Evolutionary conservation across 2,329 filamentous ascomycete genomes (phyloP), one percentile per base, ranked within the genome.

Genomic region (Pseudodiploospora longispora): DNA sequence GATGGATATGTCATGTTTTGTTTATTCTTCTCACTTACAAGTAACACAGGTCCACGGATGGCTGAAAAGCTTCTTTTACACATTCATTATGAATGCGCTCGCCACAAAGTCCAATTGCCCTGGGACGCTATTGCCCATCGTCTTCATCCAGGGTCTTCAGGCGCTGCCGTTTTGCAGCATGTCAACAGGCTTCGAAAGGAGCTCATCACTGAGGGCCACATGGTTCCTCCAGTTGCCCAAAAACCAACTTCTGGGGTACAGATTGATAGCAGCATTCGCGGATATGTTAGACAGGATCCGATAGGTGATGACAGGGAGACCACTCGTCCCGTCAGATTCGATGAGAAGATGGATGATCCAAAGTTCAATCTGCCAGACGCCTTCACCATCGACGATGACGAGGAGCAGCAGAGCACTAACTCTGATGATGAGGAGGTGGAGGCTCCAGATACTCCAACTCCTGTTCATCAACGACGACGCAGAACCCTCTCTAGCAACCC

Each of bases 31-130:
- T 40, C 30, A 27, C 40, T 36, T 8, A n/a, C 40, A 36, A 5
- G 10, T 32, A 29, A 35, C n/a, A 3, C 38, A 74, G 70, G 67
- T 1, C 63, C 67, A 7, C 64, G 69, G 7, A 74, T 73, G 67
- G 55, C 60, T 1, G 70, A 73, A 33, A 73, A 72, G 51, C 50
- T 71, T 0, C 45, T 72, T 0, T 55, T 72, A 1, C 53, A 64
- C 43, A 49, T 71, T 1, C 55, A 65, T 8, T 72, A 68, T 31
- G 70, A 72, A 50, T 62, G 57, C 32, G 44, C 47, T 9, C 50
- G 59, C 5, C 50, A 58, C 39, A 57, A 56, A 29, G 52, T 64
- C 27, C 52, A 59, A 1, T 8, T 71, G 1, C 66, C 68, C 0
- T 71, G 66, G 66, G 61, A 67, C 10, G 41, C 52, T 0, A 59